Conservation (phyloP, 768 basidiomycete genomes). For the Podaxis pistillaris region DNA sequence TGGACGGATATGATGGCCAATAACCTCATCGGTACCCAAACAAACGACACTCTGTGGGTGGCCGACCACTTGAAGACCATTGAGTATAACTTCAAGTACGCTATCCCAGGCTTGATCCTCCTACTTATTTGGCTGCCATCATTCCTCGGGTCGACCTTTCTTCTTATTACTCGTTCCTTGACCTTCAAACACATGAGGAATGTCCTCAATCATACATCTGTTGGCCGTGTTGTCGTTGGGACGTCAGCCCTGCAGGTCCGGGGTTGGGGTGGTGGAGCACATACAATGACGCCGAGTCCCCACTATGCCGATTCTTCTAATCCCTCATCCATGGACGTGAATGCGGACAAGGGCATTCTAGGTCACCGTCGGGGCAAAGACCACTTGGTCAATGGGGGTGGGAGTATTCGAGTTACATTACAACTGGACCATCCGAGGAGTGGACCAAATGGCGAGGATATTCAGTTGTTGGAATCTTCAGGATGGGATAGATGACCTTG, state of each 20-base stretch:
- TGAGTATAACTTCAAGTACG: constrained; percentile 4
- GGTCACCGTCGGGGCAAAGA: too few species aligned
- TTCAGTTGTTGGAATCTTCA: too few species aligned
- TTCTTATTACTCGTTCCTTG: constrained; percentile 7
- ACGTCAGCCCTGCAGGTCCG: constrained; percentile 2
- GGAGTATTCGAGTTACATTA: too few species aligned
- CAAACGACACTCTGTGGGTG: neutral
- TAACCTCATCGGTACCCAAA: constrained; percentile 1
- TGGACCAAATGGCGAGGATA: too few species aligned
- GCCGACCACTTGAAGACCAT: neutral
- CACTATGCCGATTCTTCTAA: too few species aligned
- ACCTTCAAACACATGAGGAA: constrained; percentile 7
- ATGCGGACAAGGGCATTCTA: too few species aligned
- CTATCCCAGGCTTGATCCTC: constrained; percentile 11
- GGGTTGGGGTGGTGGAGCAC: neutral
- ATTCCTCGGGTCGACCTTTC: neutral
- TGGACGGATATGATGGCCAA: constrained; percentile 12
- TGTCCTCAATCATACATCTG: constrained; percentile 6
- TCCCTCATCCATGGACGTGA: too few species aligned
- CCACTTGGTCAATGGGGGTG: too few species aligned
- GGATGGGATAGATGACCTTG: too few species aligned
- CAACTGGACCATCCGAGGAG: too few species aligned
- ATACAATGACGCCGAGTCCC: neutral
- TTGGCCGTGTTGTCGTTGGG: constrained; percentile 9
- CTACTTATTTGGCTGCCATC: constrained; percentile 10